Evolutionary conservation across 2,329 filamentous ascomycete species (phyloP).

Genomic region (Colletotrichum graminicola): DNA sequence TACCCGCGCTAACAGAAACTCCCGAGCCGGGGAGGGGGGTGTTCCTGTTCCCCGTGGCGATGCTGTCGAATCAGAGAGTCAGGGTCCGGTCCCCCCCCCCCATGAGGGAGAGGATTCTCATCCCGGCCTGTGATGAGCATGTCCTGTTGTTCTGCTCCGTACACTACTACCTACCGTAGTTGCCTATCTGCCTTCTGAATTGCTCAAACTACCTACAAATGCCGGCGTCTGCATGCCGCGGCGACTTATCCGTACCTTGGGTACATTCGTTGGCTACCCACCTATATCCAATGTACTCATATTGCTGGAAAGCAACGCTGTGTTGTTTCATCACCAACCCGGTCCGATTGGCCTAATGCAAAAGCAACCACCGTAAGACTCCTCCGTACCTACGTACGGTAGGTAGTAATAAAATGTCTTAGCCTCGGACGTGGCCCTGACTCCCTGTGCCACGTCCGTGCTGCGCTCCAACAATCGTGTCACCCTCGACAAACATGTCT

Average conservation of each 20-base stretch:
- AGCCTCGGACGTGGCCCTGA: conserved; percentile 15
- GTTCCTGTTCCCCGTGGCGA: conserved; percentile 16
- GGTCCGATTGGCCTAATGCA: conserved; percentile 13
- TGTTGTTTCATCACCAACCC: conserved; percentile 8
- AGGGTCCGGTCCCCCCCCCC: not conserved
- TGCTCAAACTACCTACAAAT: not conserved
- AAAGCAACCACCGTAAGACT: not conserved
- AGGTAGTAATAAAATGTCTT: not conserved
- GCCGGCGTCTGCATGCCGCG: conserved; percentile 8
- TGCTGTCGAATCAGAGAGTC: conserved; percentile 31
- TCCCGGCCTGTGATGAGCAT: conserved; percentile 16
- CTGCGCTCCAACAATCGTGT: conserved; percentile 10
- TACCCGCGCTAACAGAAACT: conserved; percentile 21
- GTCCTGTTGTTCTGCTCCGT: too few species aligned
- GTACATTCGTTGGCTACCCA: not conserved
- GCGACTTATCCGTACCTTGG: not conserved
- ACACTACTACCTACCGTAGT: not conserved
- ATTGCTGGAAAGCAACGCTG: conserved; percentile 4
- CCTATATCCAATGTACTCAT: not conserved
- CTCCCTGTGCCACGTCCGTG: conserved; percentile 6
- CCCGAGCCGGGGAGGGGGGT: conserved; percentile 27
- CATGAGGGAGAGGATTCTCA: conserved; percentile 8
- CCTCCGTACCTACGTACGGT: too few species aligned
- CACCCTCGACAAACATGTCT: not conserved
- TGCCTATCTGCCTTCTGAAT: not conserved